Base-by-base conservation (phyloP, 1,284 basidiomycete species). In the Apiotrichum mycotoxinovorans region DNA sequence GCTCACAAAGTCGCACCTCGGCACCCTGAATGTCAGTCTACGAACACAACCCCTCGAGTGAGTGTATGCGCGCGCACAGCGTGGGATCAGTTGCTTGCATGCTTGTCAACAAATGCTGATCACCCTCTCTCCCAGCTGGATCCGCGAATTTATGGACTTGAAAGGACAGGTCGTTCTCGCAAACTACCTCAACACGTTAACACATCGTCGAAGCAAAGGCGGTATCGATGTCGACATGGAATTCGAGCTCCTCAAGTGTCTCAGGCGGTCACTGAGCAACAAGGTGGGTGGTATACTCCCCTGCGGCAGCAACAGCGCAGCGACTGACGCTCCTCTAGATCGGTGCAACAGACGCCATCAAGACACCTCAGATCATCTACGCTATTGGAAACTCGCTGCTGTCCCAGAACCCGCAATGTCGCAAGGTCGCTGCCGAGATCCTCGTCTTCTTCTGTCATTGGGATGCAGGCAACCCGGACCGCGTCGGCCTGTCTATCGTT, bases 161-260 rank as follows among this genome's bases (percentile, higher is more conserved):
- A 89, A 86, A 72, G 94, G 89, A 47, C 88, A 88, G 40, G 87
- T 89, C 47, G 92, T 92, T 14, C 82, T 96, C 52, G 88, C 87
- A 11, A 90, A 91, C 73, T 85, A 85, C 1, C 80, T 96, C 12
- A 82, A 83, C 60, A 87, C 86, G 70, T 45, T 65, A 42, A 62
- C 48, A 5, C 57, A 63, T 41, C 56, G 65, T 8, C 48, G 63
- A 85, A 86, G 69, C 68, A 89, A 88, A 64, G 83, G 80, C 47
- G 84, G 86, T 52, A 75, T 78, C 25, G 92, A 97, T 66, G 80
- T 76, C 37, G 78, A 81, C 18, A 79, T 96, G 46, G 95, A 98
- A 75, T 86, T 91, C 57, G 94, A 97, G 77, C 81, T 94, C 47
- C 83, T 91, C 56, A 96, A 94, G 75, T 93, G 90, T 68, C 79